phyloP scores from a whole-genome alignment of 352 stramenopile species.

The Phytophthora syringae region DNA sequence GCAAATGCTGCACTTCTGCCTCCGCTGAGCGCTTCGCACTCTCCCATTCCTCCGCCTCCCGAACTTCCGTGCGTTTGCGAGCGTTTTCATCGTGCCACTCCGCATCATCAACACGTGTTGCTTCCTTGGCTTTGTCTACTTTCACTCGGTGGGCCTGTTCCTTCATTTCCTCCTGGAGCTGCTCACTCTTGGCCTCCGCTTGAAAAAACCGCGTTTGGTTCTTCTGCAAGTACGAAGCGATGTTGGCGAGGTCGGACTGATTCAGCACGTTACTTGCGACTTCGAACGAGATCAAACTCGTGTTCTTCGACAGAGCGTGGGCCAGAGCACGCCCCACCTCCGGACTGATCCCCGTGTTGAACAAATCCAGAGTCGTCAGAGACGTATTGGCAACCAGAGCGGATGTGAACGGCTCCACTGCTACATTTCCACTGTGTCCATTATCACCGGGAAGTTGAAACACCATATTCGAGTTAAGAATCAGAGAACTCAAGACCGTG shows the following conservation, averaged over 20 bases:
- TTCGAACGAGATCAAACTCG: conserved; percentile 56
- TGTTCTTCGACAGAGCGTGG: conserved; percentile 58
- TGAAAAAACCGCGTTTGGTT: conserved; percentile 47
- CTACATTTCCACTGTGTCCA: not conserved
- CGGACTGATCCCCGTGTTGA: conserved; percentile 60
- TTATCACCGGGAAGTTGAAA: conserved; percentile 20
- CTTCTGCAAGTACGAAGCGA: conserved; percentile 44
- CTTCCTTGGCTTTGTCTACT: conserved; percentile 40
- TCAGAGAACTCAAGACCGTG: conserved; percentile 54
- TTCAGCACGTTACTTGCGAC: conserved; percentile 52
- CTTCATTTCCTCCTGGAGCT: conserved; percentile 34
- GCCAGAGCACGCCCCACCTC: conserved; percentile 54
- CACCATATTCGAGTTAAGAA: conserved; percentile 67
- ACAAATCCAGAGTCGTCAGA: conserved; percentile 65
- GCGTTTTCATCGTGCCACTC: conserved; percentile 67
- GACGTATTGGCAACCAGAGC: conserved; percentile 44
- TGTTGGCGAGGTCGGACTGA: conserved; percentile 54
- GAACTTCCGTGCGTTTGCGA: conserved; percentile 48
- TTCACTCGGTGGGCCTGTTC: conserved; percentile 36
- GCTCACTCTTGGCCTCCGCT: conserved; percentile 34
- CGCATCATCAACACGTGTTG: conserved; percentile 47
- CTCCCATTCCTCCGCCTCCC: conserved; percentile 60
- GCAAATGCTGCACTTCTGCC: conserved; percentile 48
- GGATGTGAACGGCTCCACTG: conserved; percentile 50
- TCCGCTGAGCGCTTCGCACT: conserved; percentile 46